These are phyloP conservation scores for Monosporozyma aquatica DNA, from an alignment of 805 yeast species.

Conservation along the genomic window DNA sequence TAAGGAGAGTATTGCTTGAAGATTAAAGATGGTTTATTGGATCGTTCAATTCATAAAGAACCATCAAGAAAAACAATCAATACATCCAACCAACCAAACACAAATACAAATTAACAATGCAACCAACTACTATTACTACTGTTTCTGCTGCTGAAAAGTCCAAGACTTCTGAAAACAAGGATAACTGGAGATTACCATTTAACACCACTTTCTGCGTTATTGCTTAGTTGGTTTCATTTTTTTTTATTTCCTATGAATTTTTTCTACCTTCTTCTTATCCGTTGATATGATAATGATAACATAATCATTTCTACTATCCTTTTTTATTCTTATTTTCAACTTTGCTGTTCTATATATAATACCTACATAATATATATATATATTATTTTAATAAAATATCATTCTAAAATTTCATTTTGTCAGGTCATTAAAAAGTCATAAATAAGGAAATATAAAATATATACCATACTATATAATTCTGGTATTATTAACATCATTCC, in stretches of 20 bases:
- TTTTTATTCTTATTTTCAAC: too few relatives aligned
- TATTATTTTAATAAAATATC: too few relatives aligned
- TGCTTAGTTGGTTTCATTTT: conserved; percentile 10
- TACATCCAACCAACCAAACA: conserved; percentile 1
- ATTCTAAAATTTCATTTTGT: too few relatives aligned
- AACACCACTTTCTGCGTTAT: conserved; percentile 19
- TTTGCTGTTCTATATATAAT: too few relatives aligned
- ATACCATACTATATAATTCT: neutral
- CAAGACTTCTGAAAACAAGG: conserved; percentile 20
- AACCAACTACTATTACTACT: conserved; percentile 17
- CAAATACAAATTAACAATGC: conserved; percentile 13
- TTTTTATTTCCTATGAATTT: neutral
- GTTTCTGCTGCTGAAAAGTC: conserved; percentile 21
- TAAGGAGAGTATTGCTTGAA: neutral
- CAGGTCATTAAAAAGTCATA: too few relatives aligned
- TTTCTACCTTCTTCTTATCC: neutral
- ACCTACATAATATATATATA: too few relatives aligned
- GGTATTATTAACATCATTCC: conserved; percentile 3
- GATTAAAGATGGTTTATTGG: too few relatives aligned
- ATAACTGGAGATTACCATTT: conserved; percentile 14
- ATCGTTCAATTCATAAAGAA: conserved; percentile 1
- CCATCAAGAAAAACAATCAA: neutral
- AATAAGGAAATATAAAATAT: too few relatives aligned
- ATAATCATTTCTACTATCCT: too few relatives aligned
- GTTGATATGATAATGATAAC: too few relatives aligned